A percentile compares a stretch with the other conserved stretches of the same genome.
These are phyloP conservation scores for Pelargonium cotyledonis DNA, from an alignment of 441 rosid species.

Conservation along the genomic window DNA sequence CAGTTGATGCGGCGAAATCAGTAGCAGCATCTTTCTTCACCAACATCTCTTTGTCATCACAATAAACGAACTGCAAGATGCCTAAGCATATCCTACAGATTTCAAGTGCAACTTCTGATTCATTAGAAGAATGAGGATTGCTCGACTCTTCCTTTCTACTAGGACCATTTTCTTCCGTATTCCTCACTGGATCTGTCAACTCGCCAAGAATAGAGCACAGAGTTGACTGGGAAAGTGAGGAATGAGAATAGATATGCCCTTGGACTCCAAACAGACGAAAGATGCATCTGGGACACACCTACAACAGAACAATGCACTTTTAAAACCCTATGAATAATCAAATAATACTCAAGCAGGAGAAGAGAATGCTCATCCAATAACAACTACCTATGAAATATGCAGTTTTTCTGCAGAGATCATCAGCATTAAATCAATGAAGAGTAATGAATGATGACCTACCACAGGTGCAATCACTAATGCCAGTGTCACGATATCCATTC, in stretches of 20 bases:
- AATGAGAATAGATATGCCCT: constrained; percentile 26
- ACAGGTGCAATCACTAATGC: no score
- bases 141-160: constrained; percentile 17
- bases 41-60: constrained; percentile 33
- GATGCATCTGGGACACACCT: constrained; percentile 77
- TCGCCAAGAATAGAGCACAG: constrained; percentile 28
- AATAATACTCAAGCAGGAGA: not conserved
- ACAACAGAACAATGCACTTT: constrained; percentile 9
- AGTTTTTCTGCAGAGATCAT: not conserved
- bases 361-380: not conserved
- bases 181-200: constrained; percentile 8
- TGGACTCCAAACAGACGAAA: constrained; percentile 54
- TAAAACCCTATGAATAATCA: not conserved
- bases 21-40: constrained; percentile 32
- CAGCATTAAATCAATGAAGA: not conserved
- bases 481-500: no score
- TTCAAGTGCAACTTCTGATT: constrained; percentile 26
- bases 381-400: not conserved
- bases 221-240: constrained; percentile 27
- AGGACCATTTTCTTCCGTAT: constrained; percentile 2
- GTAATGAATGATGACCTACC: not conserved
- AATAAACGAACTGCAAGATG: constrained; percentile 53
- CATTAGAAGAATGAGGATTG: constrained; percentile 4
- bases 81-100: constrained; percentile 73
- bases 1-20: constrained; percentile 42